Base-by-base conservation (phyloP, 2,329 filamentous ascomycete genomes). In the Nigrospora oryzae region DNA sequence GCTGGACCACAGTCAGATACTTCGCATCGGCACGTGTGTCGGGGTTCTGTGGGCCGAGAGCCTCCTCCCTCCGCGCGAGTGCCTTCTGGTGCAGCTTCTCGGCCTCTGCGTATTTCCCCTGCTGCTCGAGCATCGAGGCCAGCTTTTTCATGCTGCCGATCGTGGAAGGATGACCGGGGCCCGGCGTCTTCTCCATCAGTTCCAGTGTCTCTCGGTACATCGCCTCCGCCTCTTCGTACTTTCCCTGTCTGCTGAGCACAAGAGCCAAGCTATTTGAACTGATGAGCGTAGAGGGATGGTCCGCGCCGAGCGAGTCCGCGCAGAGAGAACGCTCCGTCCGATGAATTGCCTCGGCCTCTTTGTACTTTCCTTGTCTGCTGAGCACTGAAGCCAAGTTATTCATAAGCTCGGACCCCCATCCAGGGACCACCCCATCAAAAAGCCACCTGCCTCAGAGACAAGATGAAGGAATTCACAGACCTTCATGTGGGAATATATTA, bases 181-280 rank as follows among this genome's bases (percentile, higher is more conserved):
- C 19, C 14, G 53, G 47, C 43, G 42, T 43, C 42, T 44, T 48
- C 30, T 39, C 28, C n/a, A 4, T 36, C n/a, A 19, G 19, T 14
- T 5, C 34, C 16, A 43, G 33, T 19, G 34, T 19, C 17, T 32
- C 46, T 46, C 50, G 47, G 51, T 48, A 34, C 14, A 62, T 48
- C 35, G 50, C 42, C 43, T 59, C 57, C 2, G 62, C 60, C 43
- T 60, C 52, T 15, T 51, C 46, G 19, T 53, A 53, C 41, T 51
- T 56, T 15, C 53, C 56, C 40, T 55, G 55, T 7, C 39, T 32
- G 13, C 34, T n/a, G 13, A 55, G 44, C 28, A 47, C 40, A 11
- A 6, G 17, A 32, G 50, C 57, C 14, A 61, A 48, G 15, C 50
- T 53, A 16, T 44, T 50, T 39, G 53, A 51, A 41, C 47, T 55